Evolutionary conservation across 2,329 filamentous ascomycete species (phyloP).

Genomic region (Daldinia eschscholtzii): DNA sequence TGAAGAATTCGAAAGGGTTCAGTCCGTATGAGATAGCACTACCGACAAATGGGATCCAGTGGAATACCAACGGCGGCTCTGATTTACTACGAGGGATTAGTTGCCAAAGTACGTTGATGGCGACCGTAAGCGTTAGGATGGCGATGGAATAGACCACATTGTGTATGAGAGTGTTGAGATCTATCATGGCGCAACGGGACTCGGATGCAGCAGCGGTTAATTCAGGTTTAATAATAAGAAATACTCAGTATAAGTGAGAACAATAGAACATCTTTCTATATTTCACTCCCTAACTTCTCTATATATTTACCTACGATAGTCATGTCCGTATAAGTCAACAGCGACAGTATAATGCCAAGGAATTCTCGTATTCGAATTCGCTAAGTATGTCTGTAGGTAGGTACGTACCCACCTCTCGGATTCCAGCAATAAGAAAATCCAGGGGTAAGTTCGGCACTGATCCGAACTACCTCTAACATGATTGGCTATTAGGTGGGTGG

Average conservation of each 20-base stretch:
- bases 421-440: conserved; percentile 1
- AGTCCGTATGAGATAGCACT: conserved; percentile 80
- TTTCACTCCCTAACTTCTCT: not conserved
- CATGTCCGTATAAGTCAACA: not conserved
- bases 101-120: conserved; percentile 7
- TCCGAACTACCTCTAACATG: not conserved
- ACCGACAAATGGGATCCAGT: conserved; percentile 73
- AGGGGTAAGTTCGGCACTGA: not conserved
- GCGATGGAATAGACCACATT: not conserved
- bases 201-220: not conserved
- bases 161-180: not conserved
- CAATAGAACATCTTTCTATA: not conserved
- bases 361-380: conserved; percentile 11
- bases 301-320: not conserved
- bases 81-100: not conserved
- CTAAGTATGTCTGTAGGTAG: not conserved
- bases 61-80: conserved; percentile 69
- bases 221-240: not conserved
- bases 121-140: not conserved
- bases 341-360: conserved; percentile 3
- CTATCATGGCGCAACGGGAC: not conserved
- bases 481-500: not conserved
- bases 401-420: conserved; percentile 1
- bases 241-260: not conserved
- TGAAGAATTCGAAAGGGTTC: conserved; percentile 77